Evolutionary conservation across 2,329 filamentous ascomycete species (phyloP).

Genomic region (Fusarium staphyleae): DNA sequence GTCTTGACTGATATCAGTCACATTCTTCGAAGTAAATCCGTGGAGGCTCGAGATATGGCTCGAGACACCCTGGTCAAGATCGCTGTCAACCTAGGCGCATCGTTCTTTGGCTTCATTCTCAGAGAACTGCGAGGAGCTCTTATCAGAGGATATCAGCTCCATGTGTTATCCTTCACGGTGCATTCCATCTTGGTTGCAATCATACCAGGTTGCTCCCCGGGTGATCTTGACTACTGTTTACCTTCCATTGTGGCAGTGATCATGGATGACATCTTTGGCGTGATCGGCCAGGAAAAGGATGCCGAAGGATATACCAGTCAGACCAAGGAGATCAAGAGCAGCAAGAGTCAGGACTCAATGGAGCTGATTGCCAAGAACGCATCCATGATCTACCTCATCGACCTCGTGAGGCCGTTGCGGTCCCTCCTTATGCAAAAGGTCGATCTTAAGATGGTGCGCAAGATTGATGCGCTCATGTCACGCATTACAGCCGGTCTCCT

Average conservation of each 20-base stretch:
- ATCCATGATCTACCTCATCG: constrained; percentile 75
- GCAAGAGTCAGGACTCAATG: constrained; percentile 98
- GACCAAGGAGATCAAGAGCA: constrained; percentile 98
- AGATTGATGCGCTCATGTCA: constrained; percentile 87
- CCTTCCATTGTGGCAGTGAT: constrained; percentile 79
- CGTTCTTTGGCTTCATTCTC: constrained; percentile 90
- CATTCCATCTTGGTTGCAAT: constrained; percentile 86
- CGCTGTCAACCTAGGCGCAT: constrained; percentile 77
- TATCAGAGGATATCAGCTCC: constrained; percentile 86
- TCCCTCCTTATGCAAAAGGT: constrained; percentile 83
- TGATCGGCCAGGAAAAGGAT: constrained; percentile 93
- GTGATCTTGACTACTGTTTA: constrained; percentile 89
- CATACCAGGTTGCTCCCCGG: constrained; percentile 75
- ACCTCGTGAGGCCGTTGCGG: constrained; percentile 80
- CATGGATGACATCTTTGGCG: constrained; percentile 97
- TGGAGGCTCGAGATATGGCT: constrained; percentile 89
- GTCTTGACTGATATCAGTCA: constrained; percentile 92
- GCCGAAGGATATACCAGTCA: constrained; percentile 93
- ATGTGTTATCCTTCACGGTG: constrained; percentile 93
- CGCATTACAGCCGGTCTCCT: constrained; percentile 84
- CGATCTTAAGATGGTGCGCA: constrained; percentile 80
- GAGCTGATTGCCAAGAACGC: constrained; percentile 86
- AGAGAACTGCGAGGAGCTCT: constrained; percentile 87
- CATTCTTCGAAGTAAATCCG: constrained; percentile 86
- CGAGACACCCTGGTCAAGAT: constrained; percentile 88